These are phyloP conservation scores for Epichloe sylvatica DNA, from an alignment of 2,329 filamentous ascomycete species.

Conservation along the genomic window DNA sequence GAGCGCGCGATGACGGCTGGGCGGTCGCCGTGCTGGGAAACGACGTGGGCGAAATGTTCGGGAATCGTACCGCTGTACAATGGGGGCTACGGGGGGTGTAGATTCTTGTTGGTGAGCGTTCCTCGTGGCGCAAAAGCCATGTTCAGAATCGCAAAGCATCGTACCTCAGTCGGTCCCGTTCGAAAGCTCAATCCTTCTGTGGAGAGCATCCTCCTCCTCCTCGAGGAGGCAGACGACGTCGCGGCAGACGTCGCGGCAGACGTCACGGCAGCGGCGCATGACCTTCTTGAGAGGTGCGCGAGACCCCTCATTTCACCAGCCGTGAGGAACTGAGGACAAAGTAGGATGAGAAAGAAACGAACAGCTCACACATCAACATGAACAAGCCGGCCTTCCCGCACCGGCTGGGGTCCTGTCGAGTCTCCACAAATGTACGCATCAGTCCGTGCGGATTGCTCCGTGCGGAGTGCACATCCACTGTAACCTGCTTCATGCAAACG, in stretches of 20 bases:
- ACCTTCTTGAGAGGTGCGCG: no score
- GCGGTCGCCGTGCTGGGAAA: constrained; percentile 49
- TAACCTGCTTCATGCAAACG: no score
- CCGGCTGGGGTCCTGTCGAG: no score
- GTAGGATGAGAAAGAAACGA: no score
- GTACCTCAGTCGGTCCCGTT: constrained; percentile 18
- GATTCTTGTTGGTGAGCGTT: neutral
- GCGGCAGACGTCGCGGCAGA: neutral
- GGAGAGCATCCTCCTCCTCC: neutral
- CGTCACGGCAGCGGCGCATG: no score
- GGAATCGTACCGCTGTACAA: constrained; percentile 56
- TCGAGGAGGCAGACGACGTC: neutral
- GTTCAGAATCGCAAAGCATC: neutral
- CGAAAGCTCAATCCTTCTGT: constrained; percentile 14
- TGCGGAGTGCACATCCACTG: no score
- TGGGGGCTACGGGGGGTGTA: constrained; percentile 38
- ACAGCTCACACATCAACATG: no score
- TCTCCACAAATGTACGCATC: no score
- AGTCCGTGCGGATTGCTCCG: no score
- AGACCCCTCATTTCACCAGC: no score
- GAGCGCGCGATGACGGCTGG: constrained; percentile 41
- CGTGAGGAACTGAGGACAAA: no score
- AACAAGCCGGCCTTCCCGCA: no score
- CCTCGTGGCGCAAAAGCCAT: neutral
- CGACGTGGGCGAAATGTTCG: constrained; percentile 54